Evolutionary conservation across 176 grass and related monocot species (phyloP).

Genomic region (maize (Zea mays)): Zm-B73-REFERENCE-NAM-5.0 NC_050102.1:108613501-108614000

Average conservation of each 20-base stretch:
- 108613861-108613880: neutral
- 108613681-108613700: no score
- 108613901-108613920: neutral
- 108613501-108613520: no score
- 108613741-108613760: no score
- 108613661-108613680: neutral
- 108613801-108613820: no score
- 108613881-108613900: neutral
- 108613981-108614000: slow-evolving; percentile 88
- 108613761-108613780: neutral
- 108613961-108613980: slow-evolving; percentile 77
- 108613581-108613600: slow-evolving; percentile 36
- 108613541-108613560: slow-evolving; percentile 1
- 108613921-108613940: neutral
- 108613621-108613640: slow-evolving; percentile 43
- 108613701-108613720: neutral
- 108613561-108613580: slow-evolving; percentile 29
- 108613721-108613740: neutral
- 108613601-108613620: slow-evolving; percentile 38
- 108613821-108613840: neutral
- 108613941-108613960: slow-evolving; percentile 16
- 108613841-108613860: neutral
- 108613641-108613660: slow-evolving; percentile 49
- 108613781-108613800: neutral
- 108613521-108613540: no score